phyloP scores from a whole-genome alignment of 2,329 filamentous ascomycete genomes.

The Fusarium brevicatenulatum region DNA sequence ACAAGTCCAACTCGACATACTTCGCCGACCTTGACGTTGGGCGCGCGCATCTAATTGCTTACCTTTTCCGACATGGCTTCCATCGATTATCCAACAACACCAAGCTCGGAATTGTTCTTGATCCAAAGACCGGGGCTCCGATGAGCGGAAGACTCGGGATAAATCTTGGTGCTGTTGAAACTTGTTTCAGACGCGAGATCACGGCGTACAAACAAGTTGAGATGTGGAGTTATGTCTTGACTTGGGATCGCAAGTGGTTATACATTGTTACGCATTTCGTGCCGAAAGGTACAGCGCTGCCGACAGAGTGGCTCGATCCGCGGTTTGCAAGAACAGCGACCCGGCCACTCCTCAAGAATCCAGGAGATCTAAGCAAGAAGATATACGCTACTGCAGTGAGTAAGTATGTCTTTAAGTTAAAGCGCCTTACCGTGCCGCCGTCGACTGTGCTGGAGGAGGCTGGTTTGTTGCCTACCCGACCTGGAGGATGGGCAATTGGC shows the following conservation, averaged over 20 bases:
- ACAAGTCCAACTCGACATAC: slow-evolving; percentile 15
- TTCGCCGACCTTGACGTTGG: slow-evolving; percentile 15
- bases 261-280: slow-evolving; percentile 10
- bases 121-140: not conserved
- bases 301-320: not conserved
- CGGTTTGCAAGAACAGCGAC: not conserved
- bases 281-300: not conserved
- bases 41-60: not conserved
- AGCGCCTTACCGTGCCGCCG: not conserved
- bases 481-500: slow-evolving; percentile 1
- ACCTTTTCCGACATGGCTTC: not conserved
- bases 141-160: not conserved
- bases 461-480: not conserved
- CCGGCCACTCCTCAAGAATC: rapidly evolving
- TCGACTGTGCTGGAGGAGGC: not conserved
- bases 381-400: slow-evolving; percentile 1
- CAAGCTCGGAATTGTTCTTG: not conserved
- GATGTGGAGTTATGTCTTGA: slow-evolving; percentile 4
- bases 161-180: not conserved
- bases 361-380: not conserved
- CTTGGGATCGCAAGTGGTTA: slow-evolving; percentile 15
- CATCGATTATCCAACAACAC: not conserved
- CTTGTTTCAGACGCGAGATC: not conserved
- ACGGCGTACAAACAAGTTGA: not conserved
- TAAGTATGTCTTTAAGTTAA: slow-evolving; percentile 4